A percentile compares a stretch with the other conserved stretches of the same genome.
Evolutionary conservation across 2,329 filamentous ascomycete genomes (phyloP).

Genomic region (Neonectria punicea): DNA sequence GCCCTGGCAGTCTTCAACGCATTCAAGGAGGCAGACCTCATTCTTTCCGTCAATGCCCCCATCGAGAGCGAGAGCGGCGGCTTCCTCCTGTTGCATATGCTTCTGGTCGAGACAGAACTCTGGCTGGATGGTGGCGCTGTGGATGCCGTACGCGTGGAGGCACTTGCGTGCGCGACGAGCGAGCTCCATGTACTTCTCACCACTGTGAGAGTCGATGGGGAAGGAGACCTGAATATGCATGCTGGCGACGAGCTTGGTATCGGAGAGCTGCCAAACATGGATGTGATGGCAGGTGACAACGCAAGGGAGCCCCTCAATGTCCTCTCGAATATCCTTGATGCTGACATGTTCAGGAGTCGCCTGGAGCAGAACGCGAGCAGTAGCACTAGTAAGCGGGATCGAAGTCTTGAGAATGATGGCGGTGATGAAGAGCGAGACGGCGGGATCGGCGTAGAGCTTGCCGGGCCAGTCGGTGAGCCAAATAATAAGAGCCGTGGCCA

Average conservation of each 20-base stretch:
- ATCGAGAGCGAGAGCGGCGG: conserved; percentile 49
- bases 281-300: conserved; percentile 94
- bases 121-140: conserved; percentile 96
- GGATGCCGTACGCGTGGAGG: conserved; percentile 94
- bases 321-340: conserved; percentile 89
- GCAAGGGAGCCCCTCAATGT: conserved; percentile 86
- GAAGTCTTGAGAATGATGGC: conserved; percentile 79
- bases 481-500: conserved; percentile 84
- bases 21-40: conserved; percentile 60
- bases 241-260: conserved; percentile 92
- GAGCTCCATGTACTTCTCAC: conserved; percentile 88
- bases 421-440: conserved; percentile 94
- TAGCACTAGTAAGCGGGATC: conserved; percentile 81
- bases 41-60: conserved; percentile 46
- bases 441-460: conserved; percentile 89
- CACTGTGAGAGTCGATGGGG: conserved; percentile 83
- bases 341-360: conserved; percentile 90
- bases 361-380: conserved; percentile 89
- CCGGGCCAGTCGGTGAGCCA: conserved; percentile 87
- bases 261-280: conserved; percentile 97
- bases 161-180: conserved; percentile 85
- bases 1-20: conserved; percentile 51
- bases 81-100: conserved; percentile 53
- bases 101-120: conserved; percentile 75
- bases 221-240: conserved; percentile 94